Evolutionary conservation across 129 eudicot genomes (phyloP).

Genomic region (Gnaphalium uliginosum): DNA sequence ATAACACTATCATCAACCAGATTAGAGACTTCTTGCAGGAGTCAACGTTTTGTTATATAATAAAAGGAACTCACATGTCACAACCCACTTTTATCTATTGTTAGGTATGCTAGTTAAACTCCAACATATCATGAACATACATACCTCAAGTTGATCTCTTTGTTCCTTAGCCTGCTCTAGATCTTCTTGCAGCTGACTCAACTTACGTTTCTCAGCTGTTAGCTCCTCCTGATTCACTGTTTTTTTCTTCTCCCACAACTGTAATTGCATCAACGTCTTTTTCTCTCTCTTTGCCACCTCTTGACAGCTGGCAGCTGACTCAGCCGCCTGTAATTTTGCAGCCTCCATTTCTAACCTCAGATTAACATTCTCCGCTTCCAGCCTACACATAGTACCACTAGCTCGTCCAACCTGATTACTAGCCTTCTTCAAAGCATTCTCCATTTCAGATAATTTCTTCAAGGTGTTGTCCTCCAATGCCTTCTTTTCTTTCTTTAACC

Average conservation of each 20-base stretch:
- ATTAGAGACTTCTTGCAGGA: neutral
- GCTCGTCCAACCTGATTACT: constrained; percentile 82
- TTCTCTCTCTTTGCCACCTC: constrained; percentile 73
- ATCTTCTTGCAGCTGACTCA: constrained; percentile 44
- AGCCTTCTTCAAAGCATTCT: constrained; percentile 73
- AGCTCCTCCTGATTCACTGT: constrained; percentile 64
- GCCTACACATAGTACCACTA: constrained; percentile 62
- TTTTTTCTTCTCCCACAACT: constrained; percentile 81
- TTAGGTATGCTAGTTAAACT: neutral
- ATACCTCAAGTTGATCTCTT: constrained; percentile 70
- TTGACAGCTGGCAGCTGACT: constrained; percentile 70
- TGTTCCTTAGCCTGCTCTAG: constrained; percentile 56
- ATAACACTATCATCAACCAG: neutral
- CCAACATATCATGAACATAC: constrained; percentile 38
- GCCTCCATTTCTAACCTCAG: constrained; percentile 77
- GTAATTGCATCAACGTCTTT: constrained; percentile 63
- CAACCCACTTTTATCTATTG: neutral
- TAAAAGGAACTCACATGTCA: neutral
- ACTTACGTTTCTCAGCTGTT: constrained; percentile 53
- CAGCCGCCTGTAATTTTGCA: constrained; percentile 60
- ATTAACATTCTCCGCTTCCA: constrained; percentile 61
- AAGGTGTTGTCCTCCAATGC: constrained; percentile 70
- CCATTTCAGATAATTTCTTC: constrained; percentile 88
- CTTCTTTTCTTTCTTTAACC: constrained; percentile 74
- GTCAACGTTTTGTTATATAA: neutral